Evolutionary conservation across 768 basidiomycete genomes (phyloP), one percentile per base, ranked within the genome.

Genomic region (Chalciporus piperatus): DNA sequence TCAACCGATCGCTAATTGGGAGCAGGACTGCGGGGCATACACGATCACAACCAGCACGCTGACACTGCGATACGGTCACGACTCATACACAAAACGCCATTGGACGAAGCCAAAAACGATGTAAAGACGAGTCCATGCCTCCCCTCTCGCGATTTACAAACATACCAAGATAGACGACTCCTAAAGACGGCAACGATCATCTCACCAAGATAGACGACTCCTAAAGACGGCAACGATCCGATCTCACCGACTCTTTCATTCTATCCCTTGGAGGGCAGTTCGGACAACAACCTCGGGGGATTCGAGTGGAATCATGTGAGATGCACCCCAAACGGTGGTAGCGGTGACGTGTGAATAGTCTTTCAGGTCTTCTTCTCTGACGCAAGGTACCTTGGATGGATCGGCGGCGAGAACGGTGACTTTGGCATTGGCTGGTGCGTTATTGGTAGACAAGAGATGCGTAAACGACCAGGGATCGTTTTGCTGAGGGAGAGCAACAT

Each of bases 391-490:
- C 5, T 45, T 57, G 19, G 41, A 39, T 1, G 61, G 58, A 23
- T 63, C 59, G 1, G 55, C 62, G 14, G 25, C 51, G 2, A 63
- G 55, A 3, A 58, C 47, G 0, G 33, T 47, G 22, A 63, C 38
- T 6, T 33, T 45, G 32, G 59, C 48, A 13, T 57, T 54, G 13
- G 51, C 43, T 14, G 57, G 61, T 1, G 9, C 25, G 8, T n/a
- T n/a, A n/a, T n/a, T 20, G 13, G 25, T n/a, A n/a, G 9, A 40
- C 0, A 62, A 30, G 2, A 32, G 42, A 45, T 55, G 53, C 6
- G 45, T 25, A 37, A 60, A 63, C n/a, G 61, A 58, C 64, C 64
- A 63, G 9, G 61, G 56, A 0, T 16, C 2, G 42, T 63, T 64
- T 58, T 65, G 54, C 63, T 66, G n/a, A 3, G 33, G 13, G 4